Evolutionary conservation across 495 filamentous ascomycete species (phyloP).

Genomic region (Podospora pseudoanserina): DNA sequence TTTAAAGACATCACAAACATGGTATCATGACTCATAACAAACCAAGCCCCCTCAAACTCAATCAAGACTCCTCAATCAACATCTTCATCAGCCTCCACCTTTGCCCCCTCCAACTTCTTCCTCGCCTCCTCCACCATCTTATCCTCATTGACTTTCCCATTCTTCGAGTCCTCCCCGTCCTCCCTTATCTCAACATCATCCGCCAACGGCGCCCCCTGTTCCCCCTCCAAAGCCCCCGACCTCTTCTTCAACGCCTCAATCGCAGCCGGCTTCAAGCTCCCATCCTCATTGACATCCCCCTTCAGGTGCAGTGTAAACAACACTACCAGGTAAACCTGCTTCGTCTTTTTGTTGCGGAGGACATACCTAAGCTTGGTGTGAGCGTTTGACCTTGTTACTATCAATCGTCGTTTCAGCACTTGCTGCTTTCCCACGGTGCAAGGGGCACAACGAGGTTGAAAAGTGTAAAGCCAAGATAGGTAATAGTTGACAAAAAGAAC

Average conservation of each 20-base stretch:
- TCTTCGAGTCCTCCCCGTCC: conserved; percentile 14
- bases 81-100: conserved; percentile 25
- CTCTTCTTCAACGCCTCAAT: conserved; percentile 19
- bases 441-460: not conserved
- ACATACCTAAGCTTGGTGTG: conserved; percentile 79
- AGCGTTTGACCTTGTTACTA: conserved; percentile 40
- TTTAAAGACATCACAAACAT: not conserved
- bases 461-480: too few species aligned
- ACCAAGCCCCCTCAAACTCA: not conserved
- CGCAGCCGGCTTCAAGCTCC: conserved; percentile 47
- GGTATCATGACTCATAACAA: conserved; percentile 9
- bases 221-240: conserved; percentile 8
- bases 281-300: conserved; percentile 58
- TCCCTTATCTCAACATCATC: conserved; percentile 12
- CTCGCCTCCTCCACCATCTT: conserved; percentile 22
- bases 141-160: conserved; percentile 29
- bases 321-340: conserved; percentile 71
- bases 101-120: conserved; percentile 7
- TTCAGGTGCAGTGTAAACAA: conserved; percentile 68
- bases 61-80: conserved; percentile 24
- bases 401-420: not conserved
- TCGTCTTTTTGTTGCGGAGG: conserved; percentile 69
- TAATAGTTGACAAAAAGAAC: not conserved
- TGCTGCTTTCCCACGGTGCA: not conserved
- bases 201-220: conserved; percentile 9